These are phyloP conservation scores for Raffaelea ambrosiae DNA, from an alignment of 2,329 filamentous ascomycete species.

Conservation along the genomic window DNA sequence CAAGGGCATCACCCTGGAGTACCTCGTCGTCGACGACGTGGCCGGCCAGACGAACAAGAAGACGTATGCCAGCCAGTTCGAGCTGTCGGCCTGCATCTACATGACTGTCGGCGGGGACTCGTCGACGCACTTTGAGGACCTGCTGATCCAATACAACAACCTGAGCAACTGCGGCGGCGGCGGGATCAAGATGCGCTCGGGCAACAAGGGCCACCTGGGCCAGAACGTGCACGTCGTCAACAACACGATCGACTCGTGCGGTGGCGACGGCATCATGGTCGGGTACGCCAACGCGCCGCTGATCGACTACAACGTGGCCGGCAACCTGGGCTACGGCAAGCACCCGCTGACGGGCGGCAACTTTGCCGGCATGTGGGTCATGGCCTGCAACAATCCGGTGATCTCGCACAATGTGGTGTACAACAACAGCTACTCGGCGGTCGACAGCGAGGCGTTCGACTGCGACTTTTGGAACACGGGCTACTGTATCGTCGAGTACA, in stretches of 20 bases:
- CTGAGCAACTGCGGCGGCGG: no score
- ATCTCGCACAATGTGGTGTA: slow-evolving; percentile 13
- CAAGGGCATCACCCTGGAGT: no score
- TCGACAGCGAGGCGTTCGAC: slow-evolving; percentile 1
- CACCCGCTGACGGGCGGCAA: background rate
- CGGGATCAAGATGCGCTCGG: no score
- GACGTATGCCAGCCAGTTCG: no score
- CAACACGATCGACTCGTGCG: background rate
- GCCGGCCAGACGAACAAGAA: no score
- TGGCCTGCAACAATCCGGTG: slow-evolving; percentile 20
- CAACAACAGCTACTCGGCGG: background rate
- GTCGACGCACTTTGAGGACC: no score
- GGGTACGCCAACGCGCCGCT: background rate
- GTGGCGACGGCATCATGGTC: background rate
- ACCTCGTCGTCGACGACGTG: no score
- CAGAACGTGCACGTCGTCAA: background rate
- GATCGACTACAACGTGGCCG: background rate
- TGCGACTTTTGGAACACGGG: background rate
- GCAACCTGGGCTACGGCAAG: background rate
- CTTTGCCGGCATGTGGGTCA: slow-evolving; percentile 12
- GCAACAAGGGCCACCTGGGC: no score
- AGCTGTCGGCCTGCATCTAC: no score
- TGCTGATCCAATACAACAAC: no score
- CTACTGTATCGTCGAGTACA: slow-evolving; percentile 1
- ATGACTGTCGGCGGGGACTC: no score